Conservation (phyloP, 1,284 basidiomycete species). For the Ustilago nuda region DNA sequence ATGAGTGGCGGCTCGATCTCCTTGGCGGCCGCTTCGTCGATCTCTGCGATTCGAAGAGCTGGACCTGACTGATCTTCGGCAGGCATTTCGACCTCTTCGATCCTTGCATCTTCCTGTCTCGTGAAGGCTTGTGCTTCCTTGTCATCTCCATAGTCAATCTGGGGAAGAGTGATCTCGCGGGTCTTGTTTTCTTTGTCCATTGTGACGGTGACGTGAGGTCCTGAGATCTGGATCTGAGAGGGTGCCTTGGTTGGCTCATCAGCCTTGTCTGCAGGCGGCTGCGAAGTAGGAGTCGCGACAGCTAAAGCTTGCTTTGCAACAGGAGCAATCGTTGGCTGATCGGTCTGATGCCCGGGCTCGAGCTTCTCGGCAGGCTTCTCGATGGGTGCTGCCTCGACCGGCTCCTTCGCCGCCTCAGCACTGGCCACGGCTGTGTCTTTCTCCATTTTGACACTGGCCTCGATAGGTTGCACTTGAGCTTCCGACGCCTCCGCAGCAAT, state of each 20-base stretch:
- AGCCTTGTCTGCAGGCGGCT: constrained; percentile 6
- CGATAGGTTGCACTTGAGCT: neutral
- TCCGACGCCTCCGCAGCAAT: neutral
- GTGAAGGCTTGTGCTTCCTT: constrained; percentile 30
- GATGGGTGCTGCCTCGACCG: neutral
- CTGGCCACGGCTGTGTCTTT: constrained; percentile 14
- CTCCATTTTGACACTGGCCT: constrained; percentile 15
- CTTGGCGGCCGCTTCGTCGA: constrained; percentile 22
- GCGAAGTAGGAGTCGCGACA: neutral
- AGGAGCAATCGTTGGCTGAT: neutral
- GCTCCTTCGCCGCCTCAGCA: constrained; percentile 9
- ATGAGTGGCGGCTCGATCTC: constrained; percentile 36
- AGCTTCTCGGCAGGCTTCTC: neutral
- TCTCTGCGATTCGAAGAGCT: constrained; percentile 35
- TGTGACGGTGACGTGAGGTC: constrained; percentile 33
- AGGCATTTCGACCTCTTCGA: constrained; percentile 43
- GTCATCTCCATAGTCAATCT: constrained; percentile 34
- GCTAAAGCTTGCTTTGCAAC: neutral
- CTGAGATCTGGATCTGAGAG: constrained; percentile 33
- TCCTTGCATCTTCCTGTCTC: constrained; percentile 30
- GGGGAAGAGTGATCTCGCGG: constrained; percentile 31
- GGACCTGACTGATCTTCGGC: constrained; percentile 17
- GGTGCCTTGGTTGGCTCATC: neutral
- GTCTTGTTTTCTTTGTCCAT: constrained; percentile 32
- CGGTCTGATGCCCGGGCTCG: neutral